Evolutionary conservation across 2,329 filamentous ascomycete species (phyloP).

Genomic region (Botrytis deweyae): DNA sequence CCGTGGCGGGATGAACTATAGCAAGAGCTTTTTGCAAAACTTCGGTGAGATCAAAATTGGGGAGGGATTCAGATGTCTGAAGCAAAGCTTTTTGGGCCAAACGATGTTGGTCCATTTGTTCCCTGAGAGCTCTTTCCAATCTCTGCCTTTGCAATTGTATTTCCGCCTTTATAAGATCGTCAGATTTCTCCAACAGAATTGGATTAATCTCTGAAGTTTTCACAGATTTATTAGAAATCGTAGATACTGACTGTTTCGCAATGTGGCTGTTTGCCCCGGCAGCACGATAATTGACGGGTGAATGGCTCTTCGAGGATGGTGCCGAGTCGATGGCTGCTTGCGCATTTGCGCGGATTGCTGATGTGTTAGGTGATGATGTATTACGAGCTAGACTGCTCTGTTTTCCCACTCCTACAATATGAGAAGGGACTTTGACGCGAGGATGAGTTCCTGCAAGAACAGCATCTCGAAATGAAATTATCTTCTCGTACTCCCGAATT

Average conservation of each 20-base stretch:
- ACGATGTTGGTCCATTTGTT: conserved; percentile 69
- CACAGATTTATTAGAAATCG: conserved; percentile 41
- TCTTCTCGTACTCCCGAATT: conserved; percentile 71
- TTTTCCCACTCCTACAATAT: conserved; percentile 41
- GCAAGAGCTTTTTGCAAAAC: conserved; percentile 70
- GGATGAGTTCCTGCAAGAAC: conserved; percentile 76
- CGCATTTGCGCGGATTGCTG: conserved; percentile 31
- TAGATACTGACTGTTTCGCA: conserved; percentile 19
- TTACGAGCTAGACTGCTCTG: conserved; percentile 29
- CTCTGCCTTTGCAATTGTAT: conserved; percentile 75
- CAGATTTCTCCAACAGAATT: conserved; percentile 81
- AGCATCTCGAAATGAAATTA: conserved; percentile 76
- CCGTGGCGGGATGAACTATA: conserved; percentile 64
- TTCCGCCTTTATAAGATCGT: conserved; percentile 79
- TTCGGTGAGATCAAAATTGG: conserved; percentile 69
- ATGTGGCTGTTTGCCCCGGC: conserved; percentile 37
- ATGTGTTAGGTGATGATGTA: conserved; percentile 30
- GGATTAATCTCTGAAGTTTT: conserved; percentile 71
- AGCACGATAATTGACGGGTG: conserved; percentile 34
- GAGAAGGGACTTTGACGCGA: conserved; percentile 55
- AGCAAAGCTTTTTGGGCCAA: conserved; percentile 45
- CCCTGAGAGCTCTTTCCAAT: conserved; percentile 73
- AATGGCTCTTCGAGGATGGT: conserved; percentile 30
- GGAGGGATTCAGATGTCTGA: conserved; percentile 51
- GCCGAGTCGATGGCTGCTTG: conserved; percentile 29